phyloP scores from a whole-genome alignment of 495 filamentous ascomycete species.

The Poronia punctata region DNA sequence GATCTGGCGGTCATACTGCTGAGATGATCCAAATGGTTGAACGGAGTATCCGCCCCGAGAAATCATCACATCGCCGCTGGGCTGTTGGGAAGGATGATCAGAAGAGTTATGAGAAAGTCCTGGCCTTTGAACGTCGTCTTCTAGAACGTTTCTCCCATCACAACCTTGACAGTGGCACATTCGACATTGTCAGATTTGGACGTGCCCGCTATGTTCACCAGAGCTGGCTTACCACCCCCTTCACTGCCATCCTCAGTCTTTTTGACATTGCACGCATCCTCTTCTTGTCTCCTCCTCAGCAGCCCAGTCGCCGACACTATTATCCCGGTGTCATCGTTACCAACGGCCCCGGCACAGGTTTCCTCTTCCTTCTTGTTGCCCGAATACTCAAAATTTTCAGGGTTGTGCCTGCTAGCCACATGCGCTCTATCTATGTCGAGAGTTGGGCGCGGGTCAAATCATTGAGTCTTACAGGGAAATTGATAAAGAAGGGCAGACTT shows the following conservation, averaged over 20 bases:
- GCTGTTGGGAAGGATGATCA: slow-evolving; percentile 69
- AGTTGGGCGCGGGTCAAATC: slow-evolving; percentile 78
- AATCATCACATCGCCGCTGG: slow-evolving; percentile 69
- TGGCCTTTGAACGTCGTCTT: slow-evolving; percentile 30
- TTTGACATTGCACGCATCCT: slow-evolving; percentile 47
- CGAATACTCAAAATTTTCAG: slow-evolving; percentile 58
- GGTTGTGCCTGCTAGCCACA: slow-evolving; percentile 31
- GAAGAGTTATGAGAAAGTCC: slow-evolving; percentile 46
- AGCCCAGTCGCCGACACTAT: slow-evolving; percentile 27
- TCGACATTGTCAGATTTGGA: slow-evolving; percentile 55
- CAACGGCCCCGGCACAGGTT: slow-evolving; percentile 83
- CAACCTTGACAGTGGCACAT: slow-evolving; percentile 29
- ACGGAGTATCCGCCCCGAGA: slow-evolving; percentile 32
- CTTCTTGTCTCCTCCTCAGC: slow-evolving; percentile 21
- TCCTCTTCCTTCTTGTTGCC: slow-evolving; percentile 67
- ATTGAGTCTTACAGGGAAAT: slow-evolving; percentile 71
- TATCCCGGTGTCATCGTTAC: slow-evolving; percentile 61
- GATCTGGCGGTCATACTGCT: slow-evolving; percentile 87
- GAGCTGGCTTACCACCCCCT: slow-evolving; percentile 59
- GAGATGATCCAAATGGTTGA: slow-evolving; percentile 83
- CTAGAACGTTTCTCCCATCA: slow-evolving; percentile 10
- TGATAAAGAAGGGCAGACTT: slow-evolving; percentile 45
- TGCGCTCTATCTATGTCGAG: slow-evolving; percentile 76
- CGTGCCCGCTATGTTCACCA: slow-evolving; percentile 75
- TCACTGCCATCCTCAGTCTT: slow-evolving; percentile 42